phyloP scores from a whole-genome alignment of 768 basidiomycete genomes.

The Hortiboletus campestris region DNA sequence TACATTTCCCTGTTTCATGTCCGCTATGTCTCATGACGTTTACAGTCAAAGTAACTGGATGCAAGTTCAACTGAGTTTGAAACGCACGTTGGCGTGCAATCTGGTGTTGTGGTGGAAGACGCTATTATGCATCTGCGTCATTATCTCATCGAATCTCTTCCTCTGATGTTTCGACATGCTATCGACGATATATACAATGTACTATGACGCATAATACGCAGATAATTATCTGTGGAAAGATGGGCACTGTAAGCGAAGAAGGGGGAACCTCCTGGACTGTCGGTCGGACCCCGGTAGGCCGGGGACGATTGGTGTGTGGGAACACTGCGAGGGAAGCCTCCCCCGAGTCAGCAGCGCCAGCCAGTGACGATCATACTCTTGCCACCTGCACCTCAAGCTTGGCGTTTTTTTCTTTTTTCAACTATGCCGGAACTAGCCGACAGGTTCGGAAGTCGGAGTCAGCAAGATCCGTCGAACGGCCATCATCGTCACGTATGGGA shows the following conservation, averaged over 20 bases:
- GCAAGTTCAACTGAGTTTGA: slow-evolving; percentile 42
- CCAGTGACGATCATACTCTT: too few species aligned
- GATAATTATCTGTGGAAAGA: neutral
- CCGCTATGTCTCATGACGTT: slow-evolving; percentile 1
- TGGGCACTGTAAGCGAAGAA: too few species aligned
- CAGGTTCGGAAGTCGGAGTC: neutral
- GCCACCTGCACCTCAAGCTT: too few species aligned
- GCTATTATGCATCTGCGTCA: neutral
- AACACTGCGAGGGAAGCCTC: too few species aligned
- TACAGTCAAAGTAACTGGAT: slow-evolving; percentile 57
- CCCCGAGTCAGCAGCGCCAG: too few species aligned
- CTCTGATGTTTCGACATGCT: slow-evolving; percentile 6
- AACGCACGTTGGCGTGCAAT: neutral
- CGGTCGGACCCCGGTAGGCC: too few species aligned
- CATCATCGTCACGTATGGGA: neutral
- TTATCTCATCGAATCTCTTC: slow-evolving; percentile 18
- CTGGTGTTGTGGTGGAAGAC: neutral
- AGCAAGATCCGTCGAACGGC: neutral
- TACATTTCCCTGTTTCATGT: neutral
- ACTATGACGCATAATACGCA: slow-evolving; percentile 6
- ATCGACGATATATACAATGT: slow-evolving; percentile 19
- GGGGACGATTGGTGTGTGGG: too few species aligned
- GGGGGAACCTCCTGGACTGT: too few species aligned
- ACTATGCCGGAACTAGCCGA: too few species aligned
- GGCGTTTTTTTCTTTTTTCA: too few species aligned